A percentile compares a stretch with the other conserved stretches of the same genome.
Conservation (phyloP, 1,284 basidiomycete species). For the Cryptococcus sp. region DNA sequence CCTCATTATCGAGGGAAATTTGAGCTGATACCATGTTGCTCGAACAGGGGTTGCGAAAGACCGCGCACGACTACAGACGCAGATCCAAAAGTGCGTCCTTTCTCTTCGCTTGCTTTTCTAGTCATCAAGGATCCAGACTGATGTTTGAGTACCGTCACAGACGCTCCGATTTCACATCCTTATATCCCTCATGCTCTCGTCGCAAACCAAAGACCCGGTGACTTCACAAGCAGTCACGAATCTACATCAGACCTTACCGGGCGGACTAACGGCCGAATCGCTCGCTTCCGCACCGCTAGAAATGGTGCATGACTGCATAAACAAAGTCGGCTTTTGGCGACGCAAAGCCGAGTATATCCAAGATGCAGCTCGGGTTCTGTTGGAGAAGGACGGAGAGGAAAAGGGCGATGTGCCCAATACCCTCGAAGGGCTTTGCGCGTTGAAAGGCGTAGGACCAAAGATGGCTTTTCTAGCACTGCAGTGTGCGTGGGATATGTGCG, state of each 20-base stretch:
- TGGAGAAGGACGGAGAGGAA: slow-evolving; percentile 55
- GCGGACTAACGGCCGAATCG: slow-evolving; percentile 72
- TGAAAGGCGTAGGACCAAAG: slow-evolving; percentile 88
- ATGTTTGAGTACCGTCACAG: slow-evolving; percentile 50
- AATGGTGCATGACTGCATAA: slow-evolving; percentile 70
- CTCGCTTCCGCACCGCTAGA: slow-evolving; percentile 67
- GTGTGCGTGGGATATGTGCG: slow-evolving; percentile 79
- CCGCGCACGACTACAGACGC: slow-evolving; percentile 53
- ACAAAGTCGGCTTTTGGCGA: slow-evolving; percentile 91
- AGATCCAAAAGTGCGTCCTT: slow-evolving; percentile 64
- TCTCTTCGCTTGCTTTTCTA: background rate
- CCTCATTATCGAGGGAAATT: background rate
- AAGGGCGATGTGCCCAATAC: slow-evolving; percentile 77
- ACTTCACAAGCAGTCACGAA: slow-evolving; percentile 80
- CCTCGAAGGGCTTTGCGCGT: slow-evolving; percentile 75
- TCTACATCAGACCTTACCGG: slow-evolving; percentile 71
- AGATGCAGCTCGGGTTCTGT: slow-evolving; percentile 65
- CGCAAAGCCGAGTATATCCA: slow-evolving; percentile 75
- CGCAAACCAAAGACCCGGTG: slow-evolving; percentile 89
- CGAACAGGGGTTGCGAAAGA: slow-evolving; percentile 39
- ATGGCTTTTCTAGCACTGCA: slow-evolving; percentile 87
- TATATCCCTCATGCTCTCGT: slow-evolving; percentile 91
- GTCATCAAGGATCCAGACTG: background rate
- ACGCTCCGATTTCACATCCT: slow-evolving; percentile 80
- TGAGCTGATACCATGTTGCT: background rate